These are phyloP conservation scores for Kwoniella botswanensis DNA, from an alignment of 768 basidiomycete species.

Conservation along the genomic window DNA sequence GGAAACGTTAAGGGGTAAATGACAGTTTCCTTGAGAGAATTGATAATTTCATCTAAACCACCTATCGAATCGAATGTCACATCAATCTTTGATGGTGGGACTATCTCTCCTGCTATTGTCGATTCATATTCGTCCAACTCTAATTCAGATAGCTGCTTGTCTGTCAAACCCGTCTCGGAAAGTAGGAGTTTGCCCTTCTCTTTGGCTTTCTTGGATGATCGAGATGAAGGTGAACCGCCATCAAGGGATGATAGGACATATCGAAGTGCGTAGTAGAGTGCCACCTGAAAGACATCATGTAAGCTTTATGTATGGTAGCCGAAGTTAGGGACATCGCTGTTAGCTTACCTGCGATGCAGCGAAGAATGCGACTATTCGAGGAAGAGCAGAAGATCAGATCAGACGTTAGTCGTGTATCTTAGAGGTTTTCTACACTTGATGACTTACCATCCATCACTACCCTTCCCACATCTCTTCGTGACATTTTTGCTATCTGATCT, in stretches of 20 bases:
- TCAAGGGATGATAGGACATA: conserved; percentile 58
- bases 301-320: not conserved
- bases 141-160: conserved; percentile 59
- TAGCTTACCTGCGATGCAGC: conserved; percentile 54
- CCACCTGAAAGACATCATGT: conserved; percentile 42
- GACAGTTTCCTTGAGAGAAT: conserved; percentile 88
- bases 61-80: conserved; percentile 72
- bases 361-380: conserved; percentile 54
- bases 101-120: conserved; percentile 87
- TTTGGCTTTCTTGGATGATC: conserved; percentile 56
- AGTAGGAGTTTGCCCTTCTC: conserved; percentile 57
- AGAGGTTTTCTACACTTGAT: not conserved
- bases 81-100: conserved; percentile 60
- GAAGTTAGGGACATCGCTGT: not conserved
- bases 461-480: conserved; percentile 50
- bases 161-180: conserved; percentile 53
- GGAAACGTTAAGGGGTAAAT: conserved; percentile 94
- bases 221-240: conserved; percentile 31
- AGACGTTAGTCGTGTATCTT: not conserved
- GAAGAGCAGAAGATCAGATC: not conserved
- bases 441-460: conserved; percentile 55
- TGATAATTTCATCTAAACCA: conserved; percentile 87
- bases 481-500: conserved; percentile 33
- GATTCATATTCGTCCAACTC: conserved; percentile 93
- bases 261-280: conserved; percentile 58